These are phyloP conservation scores for Aegilops speltoides DNA, from an alignment of 176 grass and related monocot genomes.

Conservation along the genomic window DNA sequence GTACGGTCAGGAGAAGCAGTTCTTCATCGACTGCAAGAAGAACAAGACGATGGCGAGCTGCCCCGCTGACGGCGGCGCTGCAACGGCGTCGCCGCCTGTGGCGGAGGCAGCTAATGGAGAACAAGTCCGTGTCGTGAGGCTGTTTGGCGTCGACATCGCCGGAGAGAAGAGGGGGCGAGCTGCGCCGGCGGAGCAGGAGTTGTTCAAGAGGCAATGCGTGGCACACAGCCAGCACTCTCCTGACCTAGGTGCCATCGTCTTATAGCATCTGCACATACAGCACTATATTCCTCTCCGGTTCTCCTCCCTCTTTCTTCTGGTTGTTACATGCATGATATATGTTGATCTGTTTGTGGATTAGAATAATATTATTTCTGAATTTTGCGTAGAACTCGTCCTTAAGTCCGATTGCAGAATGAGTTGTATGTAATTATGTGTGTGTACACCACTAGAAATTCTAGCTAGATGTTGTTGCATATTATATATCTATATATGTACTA, in stretches of 20 bases:
- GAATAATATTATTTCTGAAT: background rate
- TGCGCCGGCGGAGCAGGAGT: background rate
- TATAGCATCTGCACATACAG: slow-evolving; percentile 13
- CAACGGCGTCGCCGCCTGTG: background rate
- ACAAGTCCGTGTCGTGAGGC: slow-evolving; percentile 41
- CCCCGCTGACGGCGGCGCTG: background rate
- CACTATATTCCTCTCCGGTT: background rate
- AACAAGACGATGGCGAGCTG: background rate
- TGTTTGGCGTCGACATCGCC: slow-evolving; percentile 76
- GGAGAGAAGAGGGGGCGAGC: slow-evolving; percentile 31
- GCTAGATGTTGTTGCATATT: background rate
- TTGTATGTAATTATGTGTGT: slow-evolving; percentile 17
- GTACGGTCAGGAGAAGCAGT: slow-evolving; percentile 49
- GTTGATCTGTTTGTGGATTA: slow-evolving; percentile 20
- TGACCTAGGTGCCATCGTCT: slow-evolving; percentile 54
- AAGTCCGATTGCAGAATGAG: background rate
- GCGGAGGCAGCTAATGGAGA: background rate
- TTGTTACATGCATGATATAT: background rate
- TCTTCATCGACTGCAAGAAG: slow-evolving; percentile 82
- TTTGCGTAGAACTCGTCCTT: slow-evolving; percentile 15
- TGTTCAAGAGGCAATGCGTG: slow-evolving; percentile 46
- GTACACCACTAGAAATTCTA: slow-evolving; percentile 18
- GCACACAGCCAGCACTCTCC: slow-evolving; percentile 13
- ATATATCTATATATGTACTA: slow-evolving; percentile 2
- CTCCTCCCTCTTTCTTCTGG: background rate